A percentile compares a stretch with the other conserved stretches of the same genome.
These are phyloP conservation scores for Beauveria brongniartii DNA, from an alignment of 2,329 filamentous ascomycete genomes.

Conservation along the genomic window DNA sequence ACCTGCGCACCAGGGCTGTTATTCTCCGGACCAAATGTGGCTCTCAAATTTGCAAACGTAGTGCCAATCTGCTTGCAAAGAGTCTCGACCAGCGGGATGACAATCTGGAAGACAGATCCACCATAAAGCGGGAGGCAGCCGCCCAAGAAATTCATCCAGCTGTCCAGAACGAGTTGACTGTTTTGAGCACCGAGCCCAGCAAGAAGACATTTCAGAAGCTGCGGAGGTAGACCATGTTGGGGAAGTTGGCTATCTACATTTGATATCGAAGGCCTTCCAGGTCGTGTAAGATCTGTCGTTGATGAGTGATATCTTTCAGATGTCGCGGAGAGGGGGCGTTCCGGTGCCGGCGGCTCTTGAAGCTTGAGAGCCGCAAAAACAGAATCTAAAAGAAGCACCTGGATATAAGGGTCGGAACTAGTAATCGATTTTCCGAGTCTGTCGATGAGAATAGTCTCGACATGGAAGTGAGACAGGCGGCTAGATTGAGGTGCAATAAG, in stretches of 20 bases:
- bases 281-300: constrained; percentile 33
- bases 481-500: constrained; percentile 55
- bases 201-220: constrained; percentile 77
- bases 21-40: constrained; percentile 43
- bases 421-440: constrained; percentile 54
- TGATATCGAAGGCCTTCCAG: constrained; percentile 30
- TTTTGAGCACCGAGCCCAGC: constrained; percentile 67
- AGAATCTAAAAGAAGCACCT: constrained; percentile 72
- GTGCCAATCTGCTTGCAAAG: constrained; percentile 69
- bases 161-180: constrained; percentile 74
- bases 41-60: constrained; percentile 64
- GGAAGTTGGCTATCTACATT: constrained; percentile 19
- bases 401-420: constrained; percentile 59
- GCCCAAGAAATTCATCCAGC: constrained; percentile 80
- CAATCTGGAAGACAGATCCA: constrained; percentile 76
- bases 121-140: constrained; percentile 80
- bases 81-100: constrained; percentile 86
- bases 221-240: constrained; percentile 47
- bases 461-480: constrained; percentile 51
- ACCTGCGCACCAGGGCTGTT: constrained; percentile 17
- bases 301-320: constrained; percentile 38
- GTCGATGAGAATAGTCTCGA: constrained; percentile 65
- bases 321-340: constrained; percentile 35
- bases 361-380: constrained; percentile 67
- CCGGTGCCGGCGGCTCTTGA: constrained; percentile 34